These are phyloP conservation scores for Luffa aegyptiaca DNA, from an alignment of 306 rosid genomes.

Conservation along the genomic window DNA sequence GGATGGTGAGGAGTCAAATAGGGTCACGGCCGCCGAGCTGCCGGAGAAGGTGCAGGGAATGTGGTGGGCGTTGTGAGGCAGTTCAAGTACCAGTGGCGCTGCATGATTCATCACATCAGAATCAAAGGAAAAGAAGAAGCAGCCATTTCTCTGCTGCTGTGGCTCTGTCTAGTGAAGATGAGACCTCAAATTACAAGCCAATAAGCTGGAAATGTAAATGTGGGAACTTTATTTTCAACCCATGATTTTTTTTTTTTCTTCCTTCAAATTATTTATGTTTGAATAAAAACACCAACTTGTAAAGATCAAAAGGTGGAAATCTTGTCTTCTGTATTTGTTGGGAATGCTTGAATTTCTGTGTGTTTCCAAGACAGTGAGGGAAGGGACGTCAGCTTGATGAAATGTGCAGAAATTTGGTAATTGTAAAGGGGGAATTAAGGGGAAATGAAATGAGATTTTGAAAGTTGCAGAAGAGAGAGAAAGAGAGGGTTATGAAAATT, in stretches of 20 bases:
- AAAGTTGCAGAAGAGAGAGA: not conserved
- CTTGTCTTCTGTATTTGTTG: not conserved
- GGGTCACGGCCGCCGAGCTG: conserved; percentile 82
- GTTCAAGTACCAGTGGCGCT: conserved; percentile 62
- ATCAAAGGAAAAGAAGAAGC: conserved; percentile 5
- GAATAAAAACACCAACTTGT: not conserved
- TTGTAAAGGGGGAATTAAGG: not conserved
- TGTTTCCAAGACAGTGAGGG: not conserved
- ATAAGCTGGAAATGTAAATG: conserved; percentile 88
- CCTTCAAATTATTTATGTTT: not conserved
- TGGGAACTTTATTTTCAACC: conserved; percentile 56
- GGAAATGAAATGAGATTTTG: not conserved
- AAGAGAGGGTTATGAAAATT: not conserved
- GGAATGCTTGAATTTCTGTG: conserved; percentile 5
- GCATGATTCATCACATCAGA: conserved; percentile 22
- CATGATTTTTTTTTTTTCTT: conserved; percentile 19
- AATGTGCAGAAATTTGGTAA: not conserved
- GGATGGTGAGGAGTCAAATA: conserved; percentile 19
- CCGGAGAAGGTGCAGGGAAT: conserved; percentile 37
- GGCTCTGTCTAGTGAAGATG: conserved; percentile 41
- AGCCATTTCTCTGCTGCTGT: conserved; percentile 12
- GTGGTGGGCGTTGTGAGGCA: conserved; percentile 69
- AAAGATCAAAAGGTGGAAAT: not conserved
- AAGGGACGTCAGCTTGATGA: not conserved
- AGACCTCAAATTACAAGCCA: conserved; percentile 68